Base-by-base conservation (phyloP, 73 alveolate genomes). In the Tetrahymena thermophila region DNA sequence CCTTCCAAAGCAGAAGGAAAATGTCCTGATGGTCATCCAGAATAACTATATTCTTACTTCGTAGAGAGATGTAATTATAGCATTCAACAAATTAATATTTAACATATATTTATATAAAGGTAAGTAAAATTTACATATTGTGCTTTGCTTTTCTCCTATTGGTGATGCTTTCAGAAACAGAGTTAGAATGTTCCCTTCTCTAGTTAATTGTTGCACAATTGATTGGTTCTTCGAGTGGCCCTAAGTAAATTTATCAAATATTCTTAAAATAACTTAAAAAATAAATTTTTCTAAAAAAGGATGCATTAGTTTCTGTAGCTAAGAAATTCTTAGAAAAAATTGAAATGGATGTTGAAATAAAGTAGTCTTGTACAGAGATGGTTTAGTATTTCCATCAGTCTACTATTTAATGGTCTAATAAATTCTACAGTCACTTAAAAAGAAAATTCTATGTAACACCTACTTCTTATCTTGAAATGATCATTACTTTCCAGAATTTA, bases 171-270 rank as follows among this genome's bases (percentile, higher is more conserved):
- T 99, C 95, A 98, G 99, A 84, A 96, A 98, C 71, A 98, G 99
- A 84, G 98, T 99, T 38, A 96, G 99, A 96, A 99, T 98, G 99
- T 99, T 98, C 99, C 99, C 99, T 9, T 98, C 99, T n/a, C 97
- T 99, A 56, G 99, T 99, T 56, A 99, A 99, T 95, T 99, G 99
- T 97, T 97, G 99, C 94, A 99, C 99, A 58, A 98, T 99, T 94
- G 99, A 99, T 96, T 99, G 99, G 99, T 99, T 99, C 98, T 96
- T 99, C 93, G 99, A 98, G 96, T 99, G 99, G 99, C 99, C 99
- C 1, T 98, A 98, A 42, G 89, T 71, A 71, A 56, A 31, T 19
- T 23, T 28, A n/a, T 23, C 11, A 71, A 19, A 19, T n/a, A 19
- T 0, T 71, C n/a, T 50, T 15, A 50, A 10, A 71, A 71, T 71